Conservation (phyloP, 768 basidiomycete species). For the Tephrocybe sp. region DNA sequence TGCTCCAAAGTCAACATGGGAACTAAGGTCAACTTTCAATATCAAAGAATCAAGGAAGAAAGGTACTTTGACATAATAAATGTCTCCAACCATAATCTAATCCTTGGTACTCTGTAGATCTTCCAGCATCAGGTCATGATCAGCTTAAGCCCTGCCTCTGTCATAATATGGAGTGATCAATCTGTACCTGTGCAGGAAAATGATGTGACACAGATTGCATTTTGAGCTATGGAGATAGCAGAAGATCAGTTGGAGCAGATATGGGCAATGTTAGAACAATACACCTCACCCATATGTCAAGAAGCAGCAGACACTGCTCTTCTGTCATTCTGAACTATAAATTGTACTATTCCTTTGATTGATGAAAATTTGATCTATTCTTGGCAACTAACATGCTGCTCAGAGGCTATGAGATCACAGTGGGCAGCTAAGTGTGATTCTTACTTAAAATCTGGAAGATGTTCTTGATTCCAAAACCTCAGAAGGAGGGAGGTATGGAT, state of each 20-base stretch:
- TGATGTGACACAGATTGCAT: constrained; percentile 6
- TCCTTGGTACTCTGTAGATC: constrained; percentile 38
- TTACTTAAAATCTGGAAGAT: constrained; percentile 28
- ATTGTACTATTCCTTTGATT: constrained; percentile 41
- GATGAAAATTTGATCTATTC: constrained; percentile 18
- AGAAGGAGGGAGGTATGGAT: too few species aligned
- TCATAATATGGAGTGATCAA: constrained; percentile 22
- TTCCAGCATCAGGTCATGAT: constrained; percentile 27
- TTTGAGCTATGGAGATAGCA: constrained; percentile 4
- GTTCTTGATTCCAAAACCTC: too few species aligned
- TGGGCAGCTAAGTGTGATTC: constrained; percentile 28
- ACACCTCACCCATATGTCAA: constrained; percentile 26
- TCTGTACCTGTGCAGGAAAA: constrained; percentile 21
- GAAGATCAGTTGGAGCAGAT: constrained; percentile 15
- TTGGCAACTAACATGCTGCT: constrained; percentile 36
- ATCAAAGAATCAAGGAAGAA: constrained; percentile 37
- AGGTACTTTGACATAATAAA: constrained; percentile 37
- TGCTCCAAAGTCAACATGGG: constrained; percentile 32
- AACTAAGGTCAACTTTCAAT: constrained; percentile 24
- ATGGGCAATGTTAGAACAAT: constrained; percentile 17
- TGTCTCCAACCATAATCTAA: constrained; percentile 36
- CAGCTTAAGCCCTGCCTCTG: constrained; percentile 22
- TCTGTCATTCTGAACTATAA: constrained; percentile 37
- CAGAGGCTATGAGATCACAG: constrained; percentile 31
- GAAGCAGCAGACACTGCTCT: constrained; percentile 27